Conservation (phyloP, 148 eudicot species). For the Salicornia ramosissima region DNA sequence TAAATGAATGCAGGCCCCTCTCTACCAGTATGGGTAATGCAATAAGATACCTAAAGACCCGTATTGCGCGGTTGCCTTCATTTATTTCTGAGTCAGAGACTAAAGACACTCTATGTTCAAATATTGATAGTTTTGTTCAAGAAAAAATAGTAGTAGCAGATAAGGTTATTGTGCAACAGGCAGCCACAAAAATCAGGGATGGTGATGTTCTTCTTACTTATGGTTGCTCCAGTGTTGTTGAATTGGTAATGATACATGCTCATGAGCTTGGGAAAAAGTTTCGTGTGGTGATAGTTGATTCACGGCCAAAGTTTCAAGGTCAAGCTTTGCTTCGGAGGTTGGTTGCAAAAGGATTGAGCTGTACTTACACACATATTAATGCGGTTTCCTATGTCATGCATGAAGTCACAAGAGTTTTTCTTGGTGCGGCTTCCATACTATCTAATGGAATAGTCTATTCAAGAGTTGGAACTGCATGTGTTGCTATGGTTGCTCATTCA, state of each 20-base stretch:
- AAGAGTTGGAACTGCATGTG: conserved; percentile 83
- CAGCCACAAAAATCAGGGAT: conserved; percentile 65
- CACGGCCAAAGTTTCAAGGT: conserved; percentile 89
- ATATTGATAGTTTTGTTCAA: conserved; percentile 60
- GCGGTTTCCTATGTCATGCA: conserved; percentile 91
- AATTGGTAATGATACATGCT: conserved; percentile 66
- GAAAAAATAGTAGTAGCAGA: conserved; percentile 81
- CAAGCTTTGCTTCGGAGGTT: conserved; percentile 63
- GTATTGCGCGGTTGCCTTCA: conserved; percentile 53
- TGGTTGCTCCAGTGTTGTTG: conserved; percentile 69
- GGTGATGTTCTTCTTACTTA: conserved; percentile 85
- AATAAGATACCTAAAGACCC: conserved; percentile 59
- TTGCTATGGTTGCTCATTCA: conserved; percentile 96
- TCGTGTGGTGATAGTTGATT: conserved; percentile 87
- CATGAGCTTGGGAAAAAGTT: conserved; percentile 70
- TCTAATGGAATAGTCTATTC: conserved; percentile 90
- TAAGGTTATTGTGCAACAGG: conserved; percentile 63
- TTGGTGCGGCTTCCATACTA: conserved; percentile 84
- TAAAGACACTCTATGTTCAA: conserved; percentile 48
- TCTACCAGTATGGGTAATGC: conserved; percentile 98
- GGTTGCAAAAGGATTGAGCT: conserved; percentile 62
- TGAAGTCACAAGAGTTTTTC: conserved; percentile 71
- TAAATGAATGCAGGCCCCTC: conserved; percentile 83
- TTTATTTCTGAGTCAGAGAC: conserved; percentile 65
- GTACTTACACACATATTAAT: conserved; percentile 90